A percentile compares a stretch with the other conserved stretches of the same genome.
Evolutionary conservation across 169 alveolate genomes (phyloP).

Genomic region (Toxoplasma gondii): DNA sequence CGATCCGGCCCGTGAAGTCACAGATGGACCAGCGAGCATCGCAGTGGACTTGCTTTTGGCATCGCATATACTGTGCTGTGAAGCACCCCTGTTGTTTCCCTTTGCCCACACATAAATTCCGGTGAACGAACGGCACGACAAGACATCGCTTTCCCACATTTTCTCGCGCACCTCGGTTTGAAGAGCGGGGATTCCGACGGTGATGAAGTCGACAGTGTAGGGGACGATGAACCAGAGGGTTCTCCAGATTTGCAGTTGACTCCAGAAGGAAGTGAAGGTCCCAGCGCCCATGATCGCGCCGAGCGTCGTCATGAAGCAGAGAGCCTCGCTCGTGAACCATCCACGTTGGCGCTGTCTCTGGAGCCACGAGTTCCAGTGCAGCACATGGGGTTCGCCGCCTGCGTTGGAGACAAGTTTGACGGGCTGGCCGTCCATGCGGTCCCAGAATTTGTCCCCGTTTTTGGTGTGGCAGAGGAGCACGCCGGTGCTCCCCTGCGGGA

Average conservation of each 20-base stretch:
- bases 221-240: conserved; percentile 48
- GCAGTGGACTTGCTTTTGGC: too few species aligned
- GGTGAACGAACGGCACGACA: too few species aligned
- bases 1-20: too few species aligned
- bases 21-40: too few species aligned
- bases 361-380: conserved; percentile 52
- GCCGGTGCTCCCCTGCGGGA: too few species aligned
- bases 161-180: conserved; percentile 51
- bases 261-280: conserved; percentile 62
- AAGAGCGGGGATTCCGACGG: conserved; percentile 56
- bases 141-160: too few species aligned
- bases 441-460: too few species aligned
- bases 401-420: background rate
- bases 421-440: too few species aligned
- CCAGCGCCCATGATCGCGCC: conserved; percentile 66
- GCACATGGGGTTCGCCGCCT: conserved; percentile 52
- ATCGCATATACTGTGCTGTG: too few species aligned
- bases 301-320: conserved; percentile 53
- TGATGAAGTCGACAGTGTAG: conserved; percentile 44
- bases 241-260: conserved; percentile 54
- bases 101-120: too few species aligned
- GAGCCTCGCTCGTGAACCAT: conserved; percentile 35
- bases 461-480: too few species aligned
- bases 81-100: too few species aligned
- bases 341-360: conserved; percentile 58